These are phyloP conservation scores for Ophiostoma australiae DNA, from an alignment of 2,329 filamentous ascomycete species.

Conservation along the genomic window DNA sequence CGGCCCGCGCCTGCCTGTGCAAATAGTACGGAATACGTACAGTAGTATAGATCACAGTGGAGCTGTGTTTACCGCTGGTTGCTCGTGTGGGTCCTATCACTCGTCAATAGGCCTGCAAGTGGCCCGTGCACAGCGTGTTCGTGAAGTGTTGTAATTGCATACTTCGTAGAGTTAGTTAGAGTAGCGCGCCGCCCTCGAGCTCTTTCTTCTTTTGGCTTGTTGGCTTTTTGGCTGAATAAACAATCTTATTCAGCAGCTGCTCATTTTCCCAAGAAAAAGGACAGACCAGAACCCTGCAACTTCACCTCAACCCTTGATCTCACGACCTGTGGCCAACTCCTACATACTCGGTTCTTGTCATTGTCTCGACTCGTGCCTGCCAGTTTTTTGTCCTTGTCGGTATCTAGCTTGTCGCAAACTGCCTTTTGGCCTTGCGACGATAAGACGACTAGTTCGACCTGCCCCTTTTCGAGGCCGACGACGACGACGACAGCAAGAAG, in stretches of 20 bases:
- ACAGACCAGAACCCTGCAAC: neutral
- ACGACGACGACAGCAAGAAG: neutral
- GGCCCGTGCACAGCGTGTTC: constrained; percentile 5
- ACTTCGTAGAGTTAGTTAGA: neutral
- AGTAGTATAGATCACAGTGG: too few relatives aligned
- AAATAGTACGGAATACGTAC: neutral
- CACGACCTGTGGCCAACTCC: neutral
- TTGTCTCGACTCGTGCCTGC: neutral
- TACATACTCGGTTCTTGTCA: neutral
- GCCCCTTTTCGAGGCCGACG: neutral
- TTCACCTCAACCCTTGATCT: neutral
- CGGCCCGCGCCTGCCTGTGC: neutral
- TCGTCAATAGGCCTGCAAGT: neutral
- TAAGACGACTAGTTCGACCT: neutral
- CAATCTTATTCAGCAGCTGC: neutral
- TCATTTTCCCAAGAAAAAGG: neutral
- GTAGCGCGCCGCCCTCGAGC: neutral
- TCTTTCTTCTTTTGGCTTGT: constrained; percentile 2
- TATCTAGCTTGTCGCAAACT: neutral
- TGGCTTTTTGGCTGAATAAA: neutral
- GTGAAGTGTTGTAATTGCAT: neutral
- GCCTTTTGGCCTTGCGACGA: neutral
- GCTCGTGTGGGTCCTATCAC: neutral
- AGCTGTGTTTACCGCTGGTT: constrained; percentile 4
- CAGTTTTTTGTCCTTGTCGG: neutral